phyloP scores from a whole-genome alignment of 805 yeast genomes.

The Nakazawaea wyomingensis region DNA sequence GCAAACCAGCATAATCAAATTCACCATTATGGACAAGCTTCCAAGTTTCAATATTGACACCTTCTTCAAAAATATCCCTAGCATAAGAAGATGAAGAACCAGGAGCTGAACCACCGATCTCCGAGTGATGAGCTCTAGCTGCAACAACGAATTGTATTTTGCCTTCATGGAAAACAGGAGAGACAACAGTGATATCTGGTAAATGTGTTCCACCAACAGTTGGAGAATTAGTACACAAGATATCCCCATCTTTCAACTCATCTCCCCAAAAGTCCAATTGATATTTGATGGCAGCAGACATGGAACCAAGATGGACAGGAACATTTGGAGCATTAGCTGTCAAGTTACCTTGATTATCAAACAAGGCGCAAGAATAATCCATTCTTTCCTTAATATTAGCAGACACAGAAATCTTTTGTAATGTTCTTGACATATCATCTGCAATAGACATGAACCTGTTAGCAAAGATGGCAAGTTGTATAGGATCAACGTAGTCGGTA shows the following conservation, averaged over 20 bases:
- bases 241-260: constrained; percentile 22
- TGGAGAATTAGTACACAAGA: constrained; percentile 23
- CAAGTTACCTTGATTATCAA: constrained; percentile 23
- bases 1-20: constrained; percentile 37
- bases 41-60: constrained; percentile 37
- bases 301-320: constrained; percentile 26
- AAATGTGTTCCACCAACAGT: constrained; percentile 25
- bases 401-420: constrained; percentile 24
- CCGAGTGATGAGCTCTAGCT: constrained; percentile 44
- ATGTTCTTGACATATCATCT: constrained; percentile 25
- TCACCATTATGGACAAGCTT: constrained; percentile 31
- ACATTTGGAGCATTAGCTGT: constrained; percentile 28
- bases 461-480: constrained; percentile 24
- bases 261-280: constrained; percentile 21
- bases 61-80: constrained; percentile 36
- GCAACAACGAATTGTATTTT: constrained; percentile 37
- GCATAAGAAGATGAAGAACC: constrained; percentile 44
- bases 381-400: constrained; percentile 27
- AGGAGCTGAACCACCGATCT: constrained; percentile 39
- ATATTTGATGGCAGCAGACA: constrained; percentile 24
- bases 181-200: constrained; percentile 37
- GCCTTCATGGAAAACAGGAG: constrained; percentile 33
- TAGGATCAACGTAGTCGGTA: constrained; percentile 19
- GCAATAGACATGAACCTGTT: constrained; percentile 30
- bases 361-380: constrained; percentile 28